These are phyloP conservation scores for Dissophora globulifera DNA, from an alignment of 192 early-diverging fungal species.

Conservation along the genomic window DNA sequence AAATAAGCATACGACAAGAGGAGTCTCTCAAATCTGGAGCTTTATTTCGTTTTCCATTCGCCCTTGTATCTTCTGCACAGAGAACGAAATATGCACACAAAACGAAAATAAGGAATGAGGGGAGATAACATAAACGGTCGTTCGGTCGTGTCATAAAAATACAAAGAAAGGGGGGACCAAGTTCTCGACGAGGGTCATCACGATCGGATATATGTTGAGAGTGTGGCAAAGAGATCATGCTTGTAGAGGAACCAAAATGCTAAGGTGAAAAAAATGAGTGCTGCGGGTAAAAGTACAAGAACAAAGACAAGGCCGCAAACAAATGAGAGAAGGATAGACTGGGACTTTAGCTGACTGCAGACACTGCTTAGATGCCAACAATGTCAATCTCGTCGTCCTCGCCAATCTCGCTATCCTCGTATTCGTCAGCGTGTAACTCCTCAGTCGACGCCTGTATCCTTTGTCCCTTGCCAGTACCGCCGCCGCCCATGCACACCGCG, in stretches of 20 bases:
- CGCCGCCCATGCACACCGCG: slow-evolving; percentile 32
- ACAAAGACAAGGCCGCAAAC: not conserved
- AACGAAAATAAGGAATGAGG: not conserved
- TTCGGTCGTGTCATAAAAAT: slow-evolving; percentile 30
- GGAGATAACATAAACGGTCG: slow-evolving; percentile 4
- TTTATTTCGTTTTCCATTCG: too few relatives aligned
- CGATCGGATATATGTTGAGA: slow-evolving; percentile 19
- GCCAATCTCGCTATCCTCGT: slow-evolving; percentile 21
- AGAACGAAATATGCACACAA: too few relatives aligned
- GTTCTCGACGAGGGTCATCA: slow-evolving; percentile 34
- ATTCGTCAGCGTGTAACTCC: slow-evolving; percentile 1
- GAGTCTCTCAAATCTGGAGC: too few relatives aligned
- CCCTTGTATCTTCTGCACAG: too few relatives aligned
- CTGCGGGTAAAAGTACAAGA: not conserved
- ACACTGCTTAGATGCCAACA: slow-evolving; percentile 15
- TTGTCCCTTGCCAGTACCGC: slow-evolving; percentile 38
- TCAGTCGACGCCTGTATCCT: slow-evolving; percentile 24
- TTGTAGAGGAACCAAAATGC: not conserved
- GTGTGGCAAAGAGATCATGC: slow-evolving; percentile 1
- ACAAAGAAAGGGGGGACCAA: not conserved
- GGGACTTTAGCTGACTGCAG: not conserved
- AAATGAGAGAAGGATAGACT: not conserved
- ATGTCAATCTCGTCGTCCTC: slow-evolving; percentile 39
- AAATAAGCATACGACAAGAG: too few relatives aligned
- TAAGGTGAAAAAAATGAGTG: not conserved